Evolutionary conservation across 2,329 filamentous ascomycete species (phyloP), one percentile per base, ranked within the genome.

Genomic region (Trichophyton verrucosum): DNA sequence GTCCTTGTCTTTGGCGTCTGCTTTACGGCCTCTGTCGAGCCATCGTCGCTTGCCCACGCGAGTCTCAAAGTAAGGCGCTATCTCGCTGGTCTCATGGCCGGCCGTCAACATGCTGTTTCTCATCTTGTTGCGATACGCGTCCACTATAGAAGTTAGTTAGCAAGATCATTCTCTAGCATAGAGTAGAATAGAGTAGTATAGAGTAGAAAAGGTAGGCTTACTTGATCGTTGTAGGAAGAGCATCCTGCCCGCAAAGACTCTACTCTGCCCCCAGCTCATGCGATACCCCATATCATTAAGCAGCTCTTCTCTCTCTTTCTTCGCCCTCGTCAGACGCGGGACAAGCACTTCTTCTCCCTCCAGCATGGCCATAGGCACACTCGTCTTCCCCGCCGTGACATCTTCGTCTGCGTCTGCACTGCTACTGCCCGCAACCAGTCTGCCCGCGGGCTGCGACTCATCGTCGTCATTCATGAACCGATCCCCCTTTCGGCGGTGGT

Each of bases 231-330:
- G 92, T 68, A 96, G 78, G 73, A 96, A 96, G 56, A 96, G 80
- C 46, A 87, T 90, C 67, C 90, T 82, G 11, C 87, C 88, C 1
- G 91, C 86, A 77, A 97, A 96, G 9, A 92, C 89, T 69, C 92
- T 82, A 72, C 91, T 94, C 76, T 97, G 92, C 60, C 91, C 86
- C 92, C 94, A 99, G 57, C 89, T 91, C 88, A 99, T 95, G 55
- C 92, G 85, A 73, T 95, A 95, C 1, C 91, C 92, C 53, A 97
- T 77, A 70, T 97, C 91, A 71, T 97, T 97, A 64, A 97, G 77
- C 57, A 89, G 84, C n/a, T 94, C 85, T 72, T 97, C 92, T 76
- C 89, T 94, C 57, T 81, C 82, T 57, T 90, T 84, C 66, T 84
- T 82, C 51, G 79, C 78, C 69, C 83, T 85, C 57, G 85, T 85